Conservation (phyloP, 2,329 filamentous ascomycete genomes). For the Purpureocillium takamizusanense region DNA sequence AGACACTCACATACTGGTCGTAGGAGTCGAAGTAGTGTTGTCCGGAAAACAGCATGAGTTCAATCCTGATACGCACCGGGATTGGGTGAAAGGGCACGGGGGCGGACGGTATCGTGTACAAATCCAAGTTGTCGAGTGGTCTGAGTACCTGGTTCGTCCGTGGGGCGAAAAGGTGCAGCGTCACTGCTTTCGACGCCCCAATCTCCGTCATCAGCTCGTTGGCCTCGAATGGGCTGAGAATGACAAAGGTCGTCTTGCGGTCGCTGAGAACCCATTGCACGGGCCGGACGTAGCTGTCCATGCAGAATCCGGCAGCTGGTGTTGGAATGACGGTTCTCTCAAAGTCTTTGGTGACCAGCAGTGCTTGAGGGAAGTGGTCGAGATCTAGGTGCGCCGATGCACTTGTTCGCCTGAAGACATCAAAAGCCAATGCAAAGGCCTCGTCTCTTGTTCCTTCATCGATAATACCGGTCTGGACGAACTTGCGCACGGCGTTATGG, state of each 20-base stretch:
- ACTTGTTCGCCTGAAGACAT: conserved; percentile 6
- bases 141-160: conserved; percentile 1
- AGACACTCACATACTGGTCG: too few relatives aligned
- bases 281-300: conserved; percentile 12
- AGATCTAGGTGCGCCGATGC: conserved; percentile 7
- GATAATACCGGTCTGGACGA: conserved; percentile 5
- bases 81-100: too few relatives aligned
- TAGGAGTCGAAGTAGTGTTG: too few relatives aligned
- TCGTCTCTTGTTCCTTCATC: background rate
- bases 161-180: conserved; percentile 36
- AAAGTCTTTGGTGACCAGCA: conserved; percentile 2
- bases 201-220: conserved; percentile 19
- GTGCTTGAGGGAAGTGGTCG: background rate
- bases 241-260: conserved; percentile 27
- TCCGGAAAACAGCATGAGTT: too few relatives aligned
- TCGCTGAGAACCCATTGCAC: conserved; percentile 17
- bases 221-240: conserved; percentile 54
- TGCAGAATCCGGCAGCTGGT: too few relatives aligned
- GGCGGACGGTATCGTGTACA: too few relatives aligned
- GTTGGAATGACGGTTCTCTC: background rate
- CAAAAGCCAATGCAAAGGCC: conserved; percentile 10
- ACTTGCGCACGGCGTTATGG: conserved; percentile 27
- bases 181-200: conserved; percentile 13
- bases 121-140: conserved; percentile 1
- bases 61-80: too few relatives aligned